Evolutionary conservation across 176 grass and related monocot genomes (phyloP).

Genomic region (Bromus sterilis): DNA sequence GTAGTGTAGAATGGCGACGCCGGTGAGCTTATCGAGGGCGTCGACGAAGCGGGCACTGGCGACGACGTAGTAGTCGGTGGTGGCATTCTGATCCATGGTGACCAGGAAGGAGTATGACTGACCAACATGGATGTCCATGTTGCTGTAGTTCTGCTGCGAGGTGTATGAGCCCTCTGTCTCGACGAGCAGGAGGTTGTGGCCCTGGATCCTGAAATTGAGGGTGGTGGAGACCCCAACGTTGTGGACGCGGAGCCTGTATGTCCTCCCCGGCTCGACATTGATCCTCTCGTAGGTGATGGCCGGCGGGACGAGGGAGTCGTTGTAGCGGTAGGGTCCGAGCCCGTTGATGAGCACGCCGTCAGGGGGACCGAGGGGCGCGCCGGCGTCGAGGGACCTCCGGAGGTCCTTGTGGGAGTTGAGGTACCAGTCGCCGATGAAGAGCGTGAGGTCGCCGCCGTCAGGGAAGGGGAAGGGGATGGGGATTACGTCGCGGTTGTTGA

Average conservation of each 20-base stretch:
- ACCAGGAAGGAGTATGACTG: slow-evolving; percentile 89
- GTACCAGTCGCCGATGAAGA: slow-evolving; percentile 81
- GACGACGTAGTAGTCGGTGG: slow-evolving; percentile 75
- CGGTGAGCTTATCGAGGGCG: slow-evolving; percentile 50
- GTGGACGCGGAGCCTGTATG: slow-evolving; percentile 82
- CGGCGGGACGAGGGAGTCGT: slow-evolving; percentile 44
- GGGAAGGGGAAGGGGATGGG: slow-evolving; percentile 74
- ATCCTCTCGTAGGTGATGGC: slow-evolving; percentile 68
- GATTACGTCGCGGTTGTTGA: slow-evolving; percentile 90
- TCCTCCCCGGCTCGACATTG: slow-evolving; percentile 85
- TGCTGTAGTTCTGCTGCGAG: slow-evolving; percentile 82
- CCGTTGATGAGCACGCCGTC: slow-evolving; percentile 77
- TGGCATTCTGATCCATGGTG: slow-evolving; percentile 90
- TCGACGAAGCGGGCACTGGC: slow-evolving; percentile 66
- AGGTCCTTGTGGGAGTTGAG: slow-evolving; percentile 45
- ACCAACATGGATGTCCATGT: slow-evolving; percentile 94
- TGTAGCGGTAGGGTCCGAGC: slow-evolving; percentile 71
- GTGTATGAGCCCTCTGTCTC: slow-evolving; percentile 97
- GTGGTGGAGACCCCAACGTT: slow-evolving; percentile 78
- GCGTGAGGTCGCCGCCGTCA: slow-evolving; percentile 79
- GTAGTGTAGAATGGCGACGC: slow-evolving; percentile 79
- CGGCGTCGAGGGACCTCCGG: slow-evolving; percentile 53
- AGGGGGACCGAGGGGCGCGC: slow-evolving; percentile 41
- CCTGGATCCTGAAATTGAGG: slow-evolving; percentile 92
- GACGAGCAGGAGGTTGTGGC: slow-evolving; percentile 69